Evolutionary conservation across 139 green algal genomes (phyloP), one percentile per base, ranked within the genome.

Genomic region (Chlamydomonas sp.): DNA sequence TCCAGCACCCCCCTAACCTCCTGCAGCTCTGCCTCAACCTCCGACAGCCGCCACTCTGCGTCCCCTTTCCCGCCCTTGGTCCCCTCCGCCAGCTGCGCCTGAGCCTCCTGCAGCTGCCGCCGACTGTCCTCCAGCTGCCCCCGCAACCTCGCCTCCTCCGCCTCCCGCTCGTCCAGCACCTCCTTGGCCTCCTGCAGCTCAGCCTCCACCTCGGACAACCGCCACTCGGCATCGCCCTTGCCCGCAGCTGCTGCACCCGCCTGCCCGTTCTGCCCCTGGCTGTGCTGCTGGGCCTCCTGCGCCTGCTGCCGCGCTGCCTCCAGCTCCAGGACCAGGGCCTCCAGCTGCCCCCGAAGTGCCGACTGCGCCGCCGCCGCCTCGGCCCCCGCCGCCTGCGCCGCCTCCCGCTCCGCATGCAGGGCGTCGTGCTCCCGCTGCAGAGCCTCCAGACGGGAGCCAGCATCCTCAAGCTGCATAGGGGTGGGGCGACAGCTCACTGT

Each of bases 401-500:
- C 16, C 3, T 78, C 80, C 1, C 17, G 83, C 31, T 80, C 73
- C 9, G 14, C 62, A 4, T 64, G 72, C 12, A 69, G 31, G 14
- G 83, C n/a, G 14, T 17, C 7, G 2, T 81, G 62, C 17, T 87
- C 72, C 5, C 18, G 3, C 14, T 75, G 83, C 9, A 87, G 74
- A 3, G 73, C 83, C 72, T 87, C 83, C 71, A 87, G n/a, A 5
- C 17, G n/a, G 15, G 10, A n/a, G 62, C 73, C 80, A 1, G 83
- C 72, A 0, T 80, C 83, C 61, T 87, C 72, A n/a, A 87, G 17
- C 83, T 86, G 71, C 63, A 49, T 5, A 49, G 31, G 31, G 31
- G 31, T 49, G 31, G 31, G 31, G 31, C 31, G 31, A 49, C 31
- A 49, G 31, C 31, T 49, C 31, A 49, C 31, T 49, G 31, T 49